phyloP scores from a whole-genome alignment of 2,329 filamentous ascomycete genomes.

The Phoma herbarum region DNA sequence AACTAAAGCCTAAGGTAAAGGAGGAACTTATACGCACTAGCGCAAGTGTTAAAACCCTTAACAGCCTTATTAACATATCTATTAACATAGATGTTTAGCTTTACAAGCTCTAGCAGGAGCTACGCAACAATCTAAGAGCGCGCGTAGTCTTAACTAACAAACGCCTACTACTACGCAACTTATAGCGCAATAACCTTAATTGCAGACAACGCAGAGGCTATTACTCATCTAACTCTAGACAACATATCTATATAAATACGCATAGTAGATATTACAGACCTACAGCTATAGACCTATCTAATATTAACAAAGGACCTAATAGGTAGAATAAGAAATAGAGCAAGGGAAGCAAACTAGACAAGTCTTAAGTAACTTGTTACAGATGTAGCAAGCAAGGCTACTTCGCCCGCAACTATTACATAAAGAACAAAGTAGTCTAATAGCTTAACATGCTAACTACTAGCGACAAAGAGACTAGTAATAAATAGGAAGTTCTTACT shows the following conservation, averaged over 20 bases:
- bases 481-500: not conserved
- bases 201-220: not conserved
- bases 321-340: not conserved
- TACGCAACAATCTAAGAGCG: not conserved
- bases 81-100: not conserved
- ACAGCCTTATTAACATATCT: not conserved
- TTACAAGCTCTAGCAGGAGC: not conserved
- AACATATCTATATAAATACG: not conserved
- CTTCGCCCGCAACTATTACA: not conserved
- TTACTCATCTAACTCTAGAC: not conserved
- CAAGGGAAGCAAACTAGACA: not conserved
- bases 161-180: not conserved
- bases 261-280: not conserved
- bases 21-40: not conserved
- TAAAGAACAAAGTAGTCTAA: not conserved
- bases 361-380: not conserved
- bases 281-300: not conserved
- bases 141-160: not conserved
- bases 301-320: not conserved
- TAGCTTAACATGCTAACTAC: not conserved
- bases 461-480: not conserved
- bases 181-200: not conserved
- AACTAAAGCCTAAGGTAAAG: not conserved
- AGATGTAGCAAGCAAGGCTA: not conserved
- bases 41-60: not conserved